Evolutionary conservation across 768 basidiomycete genomes (phyloP), one percentile per base, ranked within the genome.

Genomic region (Pulveroboletus frians): DNA sequence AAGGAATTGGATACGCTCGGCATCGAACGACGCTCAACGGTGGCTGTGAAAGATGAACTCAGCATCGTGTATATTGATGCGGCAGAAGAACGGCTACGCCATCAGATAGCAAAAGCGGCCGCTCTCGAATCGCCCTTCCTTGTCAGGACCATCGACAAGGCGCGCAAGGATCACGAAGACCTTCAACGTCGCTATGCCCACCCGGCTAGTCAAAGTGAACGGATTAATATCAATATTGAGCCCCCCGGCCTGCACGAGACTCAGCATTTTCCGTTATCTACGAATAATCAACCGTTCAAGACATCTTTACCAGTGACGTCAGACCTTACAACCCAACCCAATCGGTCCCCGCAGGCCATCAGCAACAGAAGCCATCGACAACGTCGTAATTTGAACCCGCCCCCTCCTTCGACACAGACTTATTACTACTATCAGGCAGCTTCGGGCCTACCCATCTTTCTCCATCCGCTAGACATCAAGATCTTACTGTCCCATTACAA

Each of bases 371-470:
- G 58, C 41, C 78, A 77, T 30, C 77, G 78, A 49, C 82, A 82
- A 46, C 81, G 88, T 26, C 79, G 81, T 49, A 92, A 92, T 63
- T 67, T 92, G 56, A 92, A 92, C 59, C 88, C 89, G 1, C 88
- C 88, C 2, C 88, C 90, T 3, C 88, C 86, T 15, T 88, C 88
- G 15, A 87, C 88, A 14, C 86, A 90, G 9, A 86, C 91, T 9
- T 99, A 95, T 70, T 93, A 88, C 64, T 99, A 88, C 69, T 99
- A 98, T 66, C 96, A 98, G 66, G 88, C 92, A 15, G 83, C 91
- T 0, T 88, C 90, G 2, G 96, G 96, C 11, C 75, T 88, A 49
- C 88, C 92, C 9, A 77, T 96, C 57, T 99, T 89, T 74, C 80
- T 99, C 10, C 92, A 96, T 61, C 95, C 95, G 3, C 78, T 99